Base-by-base conservation (phyloP, 2,329 filamentous ascomycete genomes). In the Neonectria hederae region DNA sequence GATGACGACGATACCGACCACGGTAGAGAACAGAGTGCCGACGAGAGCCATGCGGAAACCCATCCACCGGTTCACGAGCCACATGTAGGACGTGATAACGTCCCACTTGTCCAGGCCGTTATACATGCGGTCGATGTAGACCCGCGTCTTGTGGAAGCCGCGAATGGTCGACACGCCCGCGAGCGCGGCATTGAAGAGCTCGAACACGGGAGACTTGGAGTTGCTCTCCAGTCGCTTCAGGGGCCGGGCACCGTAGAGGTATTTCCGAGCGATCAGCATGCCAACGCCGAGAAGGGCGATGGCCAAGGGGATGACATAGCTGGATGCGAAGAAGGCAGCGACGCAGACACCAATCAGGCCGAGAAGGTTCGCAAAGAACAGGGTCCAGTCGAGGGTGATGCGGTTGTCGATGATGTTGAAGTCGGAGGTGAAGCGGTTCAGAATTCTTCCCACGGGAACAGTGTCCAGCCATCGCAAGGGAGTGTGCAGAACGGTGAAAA, bases 401-500 rank as follows among this genome's bases (percentile, higher is more conserved):
- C 87, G 83, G 7, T 86, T 89, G 77, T 95, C 92, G 53, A 94
- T 86, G 43, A 89, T 84, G 69, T 90, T 88, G 76, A 95, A 94
- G 77, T 95, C 92, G 3, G 90, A 83, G 0, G 91, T 93, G 76
- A 94, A 93, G 2, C 92, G 86, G 78, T 95, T 95, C 21, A 94
- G 81, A 40, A 94, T 87, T 49, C 92, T 87, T 2, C 92, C 92
- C 1, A 93, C 82, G 0, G 92, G 92, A 0, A 93, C 89, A 0
- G 92, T 94, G 74, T 95, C 92, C 40, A 95, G 83, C 90, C 91
- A 94, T 65, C 91, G 83, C n/a, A 94, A 82, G 1, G 91, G 92
- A 6, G 92, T 89, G 19, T 90, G 86, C 4, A 95, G 82, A 11
- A 95, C 84, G 0, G 87, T 83, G 68, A 87, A 88, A 46, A 90